Conservation (phyloP, 768 basidiomycete genomes). For the Serendipita indica region DNA sequence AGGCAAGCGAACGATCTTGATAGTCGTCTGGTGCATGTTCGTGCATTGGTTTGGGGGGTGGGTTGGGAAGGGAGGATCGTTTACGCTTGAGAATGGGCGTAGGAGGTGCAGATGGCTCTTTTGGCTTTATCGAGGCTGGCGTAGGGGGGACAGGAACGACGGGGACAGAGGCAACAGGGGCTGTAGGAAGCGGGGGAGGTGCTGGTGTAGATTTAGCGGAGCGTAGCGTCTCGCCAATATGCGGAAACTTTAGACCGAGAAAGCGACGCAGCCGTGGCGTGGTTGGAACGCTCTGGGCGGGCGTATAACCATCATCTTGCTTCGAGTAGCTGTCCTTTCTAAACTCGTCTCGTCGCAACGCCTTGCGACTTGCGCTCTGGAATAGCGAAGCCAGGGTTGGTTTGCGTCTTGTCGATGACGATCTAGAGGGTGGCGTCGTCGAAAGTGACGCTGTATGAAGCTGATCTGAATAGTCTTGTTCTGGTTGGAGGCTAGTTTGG, state of each 20-base stretch:
- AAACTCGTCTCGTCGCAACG: constrained; percentile 5
- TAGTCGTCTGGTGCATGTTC: background rate
- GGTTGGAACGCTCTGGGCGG: background rate
- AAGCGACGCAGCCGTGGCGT: background rate
- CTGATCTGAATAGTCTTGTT: background rate
- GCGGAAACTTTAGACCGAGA: background rate
- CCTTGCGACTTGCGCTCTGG: background rate
- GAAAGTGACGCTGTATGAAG: too few relatives aligned
- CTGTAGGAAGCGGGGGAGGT: background rate
- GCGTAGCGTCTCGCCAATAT: background rate
- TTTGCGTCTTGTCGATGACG: background rate
- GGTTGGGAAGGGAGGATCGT: constrained; percentile 1
- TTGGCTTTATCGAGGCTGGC: background rate
- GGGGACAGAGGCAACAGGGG: background rate
- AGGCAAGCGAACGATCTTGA: background rate
- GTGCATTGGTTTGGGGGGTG: background rate
- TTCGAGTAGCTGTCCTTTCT: constrained; percentile 4
- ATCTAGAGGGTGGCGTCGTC: background rate
- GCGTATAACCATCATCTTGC: background rate
- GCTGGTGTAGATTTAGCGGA: background rate
- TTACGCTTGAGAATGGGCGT: constrained; percentile 1
- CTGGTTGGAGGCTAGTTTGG: background rate
- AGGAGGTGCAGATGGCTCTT: background rate
- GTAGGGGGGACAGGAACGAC: background rate
- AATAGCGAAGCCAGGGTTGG: constrained; percentile 7